Percentiles rank a stretch among this genome's conserved stretches.
Evolutionary conservation across 2,329 filamentous ascomycete species (phyloP).

Genomic region (Xylaria sp.): DNA sequence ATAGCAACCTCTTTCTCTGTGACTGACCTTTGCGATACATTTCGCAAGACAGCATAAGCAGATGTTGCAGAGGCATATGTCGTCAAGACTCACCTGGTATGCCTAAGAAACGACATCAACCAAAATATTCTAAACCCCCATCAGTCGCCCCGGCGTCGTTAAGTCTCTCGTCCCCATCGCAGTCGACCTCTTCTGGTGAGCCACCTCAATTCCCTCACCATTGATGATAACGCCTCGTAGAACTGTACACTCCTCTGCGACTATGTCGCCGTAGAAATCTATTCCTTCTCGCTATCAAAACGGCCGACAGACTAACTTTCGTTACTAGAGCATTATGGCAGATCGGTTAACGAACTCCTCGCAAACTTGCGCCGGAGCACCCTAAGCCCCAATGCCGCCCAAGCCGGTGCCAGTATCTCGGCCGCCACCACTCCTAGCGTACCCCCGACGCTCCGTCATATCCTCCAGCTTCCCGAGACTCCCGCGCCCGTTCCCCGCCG

Average conservation of each 20-base stretch:
- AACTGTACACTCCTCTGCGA: neutral
- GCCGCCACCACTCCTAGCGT: constrained; percentile 59
- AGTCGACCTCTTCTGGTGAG: constrained; percentile 41
- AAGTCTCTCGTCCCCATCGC: constrained; percentile 52
- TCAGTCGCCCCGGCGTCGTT: constrained; percentile 64
- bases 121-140: constrained; percentile 67
- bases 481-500: constrained; percentile 62
- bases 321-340: constrained; percentile 50
- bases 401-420: constrained; percentile 47
- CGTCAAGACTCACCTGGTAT: constrained; percentile 53
- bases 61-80: constrained; percentile 33
- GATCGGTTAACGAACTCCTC: constrained; percentile 69
- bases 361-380: constrained; percentile 63
- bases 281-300: too few species aligned
- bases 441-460: constrained; percentile 66
- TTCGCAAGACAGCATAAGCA: constrained; percentile 39
- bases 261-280: neutral
- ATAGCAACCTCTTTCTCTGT: neutral
- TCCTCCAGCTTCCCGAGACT: constrained; percentile 68
- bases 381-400: constrained; percentile 46
- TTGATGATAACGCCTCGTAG: neutral
- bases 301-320: neutral
- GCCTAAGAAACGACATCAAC: constrained; percentile 71
- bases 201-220: neutral
- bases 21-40: constrained; percentile 31